phyloP scores from a whole-genome alignment of 148 eudicot species.

The Camellia sinensis region DNA sequence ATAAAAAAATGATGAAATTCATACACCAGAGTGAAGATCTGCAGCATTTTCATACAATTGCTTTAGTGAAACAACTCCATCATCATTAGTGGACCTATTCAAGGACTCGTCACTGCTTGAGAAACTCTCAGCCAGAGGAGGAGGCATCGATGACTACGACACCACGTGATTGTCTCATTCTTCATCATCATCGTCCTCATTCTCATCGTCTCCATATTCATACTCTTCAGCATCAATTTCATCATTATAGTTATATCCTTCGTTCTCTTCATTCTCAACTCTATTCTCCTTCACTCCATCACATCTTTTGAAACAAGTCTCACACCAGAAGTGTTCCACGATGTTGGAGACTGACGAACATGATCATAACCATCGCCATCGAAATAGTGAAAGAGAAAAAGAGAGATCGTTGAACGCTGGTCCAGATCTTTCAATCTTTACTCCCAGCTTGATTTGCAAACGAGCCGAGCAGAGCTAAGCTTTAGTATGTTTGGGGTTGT shows the following conservation, averaged over 20 bases:
- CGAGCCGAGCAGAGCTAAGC: too few species aligned
- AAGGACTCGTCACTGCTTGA: conserved; percentile 23
- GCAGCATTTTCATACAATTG: conserved; percentile 10
- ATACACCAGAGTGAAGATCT: conserved; percentile 23
- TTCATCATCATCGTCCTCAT: too few species aligned
- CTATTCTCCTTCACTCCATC: neutral
- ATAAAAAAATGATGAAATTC: neutral
- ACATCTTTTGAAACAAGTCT: conserved; percentile 20
- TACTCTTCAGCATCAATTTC: neutral
- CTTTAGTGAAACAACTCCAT: conserved; percentile 19
- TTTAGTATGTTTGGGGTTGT: too few species aligned
- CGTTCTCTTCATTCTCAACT: neutral
- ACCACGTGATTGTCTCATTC: conserved; percentile 45
- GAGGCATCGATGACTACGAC: conserved; percentile 14
- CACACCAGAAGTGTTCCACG: conserved; percentile 44
- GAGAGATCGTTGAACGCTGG: too few species aligned
- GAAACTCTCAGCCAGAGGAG: conserved; percentile 13
- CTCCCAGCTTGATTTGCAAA: too few species aligned
- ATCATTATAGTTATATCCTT: neutral
- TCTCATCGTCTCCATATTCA: neutral
- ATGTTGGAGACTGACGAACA: conserved; percentile 40
- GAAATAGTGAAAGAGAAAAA: too few species aligned
- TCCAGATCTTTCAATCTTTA: too few species aligned
- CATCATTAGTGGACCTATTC: neutral
- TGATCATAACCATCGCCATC: neutral